Conservation (phyloP, 371 early-diverging fungal genomes). For the Mucor circinelloides region DNA sequence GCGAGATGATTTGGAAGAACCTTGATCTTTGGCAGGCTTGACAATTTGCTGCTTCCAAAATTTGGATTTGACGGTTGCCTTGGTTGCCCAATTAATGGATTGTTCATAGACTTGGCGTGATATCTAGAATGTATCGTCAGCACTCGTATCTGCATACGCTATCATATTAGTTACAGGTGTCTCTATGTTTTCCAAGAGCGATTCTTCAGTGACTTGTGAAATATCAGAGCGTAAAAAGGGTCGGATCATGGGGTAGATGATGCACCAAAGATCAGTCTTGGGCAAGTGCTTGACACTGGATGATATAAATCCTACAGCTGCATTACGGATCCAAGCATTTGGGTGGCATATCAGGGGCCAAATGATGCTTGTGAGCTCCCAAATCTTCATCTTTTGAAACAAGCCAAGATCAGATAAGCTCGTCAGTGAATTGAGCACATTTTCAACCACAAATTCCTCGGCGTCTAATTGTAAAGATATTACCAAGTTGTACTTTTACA, state of each 20-base stretch:
- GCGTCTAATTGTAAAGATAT: conserved; percentile 51
- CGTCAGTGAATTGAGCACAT: conserved; percentile 80
- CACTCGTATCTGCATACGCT: background rate
- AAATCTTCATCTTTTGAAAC: conserved; percentile 78
- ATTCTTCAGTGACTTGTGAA: conserved; percentile 63
- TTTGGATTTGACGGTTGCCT: conserved; percentile 49
- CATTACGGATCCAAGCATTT: conserved; percentile 80
- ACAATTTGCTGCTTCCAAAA: conserved; percentile 57
- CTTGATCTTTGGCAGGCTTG: conserved; percentile 1
- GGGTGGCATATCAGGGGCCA: conserved; percentile 85
- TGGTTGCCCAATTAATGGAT: conserved; percentile 63
- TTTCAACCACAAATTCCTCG: conserved; percentile 90
- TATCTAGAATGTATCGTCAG: conserved; percentile 22
- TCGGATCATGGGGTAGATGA: conserved; percentile 73
- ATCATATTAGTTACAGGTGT: conserved; percentile 55
- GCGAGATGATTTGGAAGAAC: background rate
- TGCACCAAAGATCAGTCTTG: conserved; percentile 77
- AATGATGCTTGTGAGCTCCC: conserved; percentile 71
- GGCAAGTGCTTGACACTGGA: conserved; percentile 69
- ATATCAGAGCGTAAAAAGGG: conserved; percentile 75
- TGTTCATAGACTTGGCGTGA: conserved; percentile 63
- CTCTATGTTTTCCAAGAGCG: conserved; percentile 67
- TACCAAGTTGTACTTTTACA: background rate
- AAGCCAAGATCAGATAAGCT: conserved; percentile 84
- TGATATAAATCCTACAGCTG: conserved; percentile 75